These are phyloP conservation scores for Cyberlindnera euphorbiiphila DNA, from an alignment of 805 yeast species.

Conservation along the genomic window DNA sequence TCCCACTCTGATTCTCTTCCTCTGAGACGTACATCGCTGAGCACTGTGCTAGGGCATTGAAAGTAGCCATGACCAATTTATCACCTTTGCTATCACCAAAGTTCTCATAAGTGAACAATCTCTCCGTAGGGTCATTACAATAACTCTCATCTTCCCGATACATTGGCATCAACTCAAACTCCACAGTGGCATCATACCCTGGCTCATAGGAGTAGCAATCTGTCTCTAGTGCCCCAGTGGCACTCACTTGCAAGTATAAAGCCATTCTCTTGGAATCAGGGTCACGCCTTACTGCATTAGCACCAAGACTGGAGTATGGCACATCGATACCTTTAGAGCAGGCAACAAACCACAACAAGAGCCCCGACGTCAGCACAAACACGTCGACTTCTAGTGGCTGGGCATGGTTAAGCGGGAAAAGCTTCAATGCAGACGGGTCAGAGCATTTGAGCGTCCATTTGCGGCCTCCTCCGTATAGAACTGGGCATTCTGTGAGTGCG, in stretches of 20 bases:
- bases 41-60: slow-evolving; percentile 35
- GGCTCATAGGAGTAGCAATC: slow-evolving; percentile 7
- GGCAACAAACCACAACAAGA: slow-evolving; percentile 38
- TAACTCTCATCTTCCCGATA: slow-evolving; percentile 34
- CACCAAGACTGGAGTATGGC: slow-evolving; percentile 28
- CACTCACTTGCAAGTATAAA: slow-evolving; percentile 8
- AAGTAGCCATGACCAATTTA: slow-evolving; percentile 34
- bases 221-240: slow-evolving; percentile 9
- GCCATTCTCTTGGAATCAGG: slow-evolving; percentile 2
- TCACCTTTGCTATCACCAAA: slow-evolving; percentile 40
- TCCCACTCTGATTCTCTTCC: slow-evolving; percentile 3
- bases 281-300: slow-evolving; percentile 20
- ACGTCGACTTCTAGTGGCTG: slow-evolving; percentile 29
- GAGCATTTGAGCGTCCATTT: slow-evolving; percentile 26
- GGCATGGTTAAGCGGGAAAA: slow-evolving; percentile 15
- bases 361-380: slow-evolving; percentile 34
- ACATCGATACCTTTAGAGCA: slow-evolving; percentile 35
- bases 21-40: slow-evolving; percentile 15
- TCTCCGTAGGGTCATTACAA: slow-evolving; percentile 32
- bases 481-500: slow-evolving; percentile 27
- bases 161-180: slow-evolving; percentile 34
- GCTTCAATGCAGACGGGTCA: slow-evolving; percentile 11
- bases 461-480: slow-evolving; percentile 41
- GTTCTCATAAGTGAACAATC: slow-evolving; percentile 33
- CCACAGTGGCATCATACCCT: slow-evolving; percentile 18